Conservation (phyloP, 805 yeast species). For the Hanseniaspora pseudoguilliermondii region DNA sequence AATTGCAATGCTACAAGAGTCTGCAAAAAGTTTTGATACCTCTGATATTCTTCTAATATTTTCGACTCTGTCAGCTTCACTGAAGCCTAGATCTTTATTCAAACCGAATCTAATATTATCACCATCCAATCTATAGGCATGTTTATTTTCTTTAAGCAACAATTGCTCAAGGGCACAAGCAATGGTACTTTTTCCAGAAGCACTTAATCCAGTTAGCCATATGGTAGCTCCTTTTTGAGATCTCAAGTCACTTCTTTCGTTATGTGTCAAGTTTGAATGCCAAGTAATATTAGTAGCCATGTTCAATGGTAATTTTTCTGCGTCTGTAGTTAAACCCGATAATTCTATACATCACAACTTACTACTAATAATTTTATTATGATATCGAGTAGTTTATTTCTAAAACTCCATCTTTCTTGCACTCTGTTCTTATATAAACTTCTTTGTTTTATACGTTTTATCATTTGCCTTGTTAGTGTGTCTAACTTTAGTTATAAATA, state of each 20-base stretch:
- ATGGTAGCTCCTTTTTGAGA: conserved; percentile 80
- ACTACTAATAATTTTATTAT: no score
- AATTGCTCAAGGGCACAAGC: conserved; percentile 88
- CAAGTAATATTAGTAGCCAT: conserved; percentile 96
- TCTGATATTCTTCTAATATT: conserved; percentile 91
- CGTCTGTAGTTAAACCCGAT: no score
- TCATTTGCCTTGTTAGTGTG: no score
- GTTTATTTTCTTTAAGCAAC: conserved; percentile 52
- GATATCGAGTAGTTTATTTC: no score
- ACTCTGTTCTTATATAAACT: no score
- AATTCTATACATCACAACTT: no score
- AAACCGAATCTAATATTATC: conserved; percentile 90
- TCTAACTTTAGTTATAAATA: no score
- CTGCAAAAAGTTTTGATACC: conserved; percentile 87
- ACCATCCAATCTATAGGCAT: conserved; percentile 83
- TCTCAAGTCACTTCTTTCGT: conserved; percentile 58
- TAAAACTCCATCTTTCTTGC: no score
- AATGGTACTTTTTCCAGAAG: conserved; percentile 88
- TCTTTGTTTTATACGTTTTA: no score
- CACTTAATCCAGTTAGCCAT: conserved; percentile 93
- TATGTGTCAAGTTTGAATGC: conserved; percentile 81
- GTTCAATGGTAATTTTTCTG: conserved; percentile 12
- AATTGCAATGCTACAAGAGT: conserved; percentile 74
- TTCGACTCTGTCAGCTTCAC: conserved; percentile 84
- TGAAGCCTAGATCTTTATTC: conserved; percentile 88